These are phyloP conservation scores for Aurantiochytrium sp. DNA, from an alignment of 108 stramenopile species.

Conservation along the genomic window DNA sequence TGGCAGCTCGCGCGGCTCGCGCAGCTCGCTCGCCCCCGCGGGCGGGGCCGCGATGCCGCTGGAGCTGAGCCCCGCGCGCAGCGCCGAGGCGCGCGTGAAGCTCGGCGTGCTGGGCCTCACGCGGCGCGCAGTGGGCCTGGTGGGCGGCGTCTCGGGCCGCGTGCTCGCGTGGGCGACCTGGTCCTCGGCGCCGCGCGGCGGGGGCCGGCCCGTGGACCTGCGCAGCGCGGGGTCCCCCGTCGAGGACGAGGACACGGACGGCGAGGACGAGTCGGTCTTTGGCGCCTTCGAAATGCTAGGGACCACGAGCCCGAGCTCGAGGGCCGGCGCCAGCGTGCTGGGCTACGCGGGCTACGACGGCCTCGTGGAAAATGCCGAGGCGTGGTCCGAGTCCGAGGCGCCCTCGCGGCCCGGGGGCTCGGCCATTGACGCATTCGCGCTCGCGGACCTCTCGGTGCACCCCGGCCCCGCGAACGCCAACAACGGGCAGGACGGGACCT, in stretches of 20 bases:
- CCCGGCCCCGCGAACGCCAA: background rate
- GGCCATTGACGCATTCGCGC: too few species aligned
- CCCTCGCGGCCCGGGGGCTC: background rate
- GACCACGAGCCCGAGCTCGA: background rate
- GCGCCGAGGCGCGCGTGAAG: background rate
- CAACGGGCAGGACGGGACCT: background rate
- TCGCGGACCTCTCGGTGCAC: too few species aligned
- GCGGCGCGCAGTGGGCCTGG: background rate
- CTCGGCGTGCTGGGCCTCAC: background rate
- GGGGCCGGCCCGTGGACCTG: background rate
- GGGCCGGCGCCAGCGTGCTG: background rate
- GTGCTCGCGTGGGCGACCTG: background rate
- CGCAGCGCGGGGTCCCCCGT: background rate
- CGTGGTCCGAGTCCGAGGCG: background rate
- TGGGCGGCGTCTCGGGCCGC: background rate
- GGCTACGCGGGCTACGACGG: background rate
- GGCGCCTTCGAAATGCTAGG: background rate
- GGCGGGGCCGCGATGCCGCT: too few species aligned
- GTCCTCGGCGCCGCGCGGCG: background rate
- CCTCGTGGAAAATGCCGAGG: background rate
- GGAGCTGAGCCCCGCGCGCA: background rate
- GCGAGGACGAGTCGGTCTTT: background rate
- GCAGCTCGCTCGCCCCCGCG: too few species aligned
- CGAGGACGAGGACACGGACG: background rate
- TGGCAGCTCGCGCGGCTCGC: too few species aligned